Evolutionary conservation across 495 filamentous ascomycete species (phyloP).

Genomic region (Collariella sp.): DNA sequence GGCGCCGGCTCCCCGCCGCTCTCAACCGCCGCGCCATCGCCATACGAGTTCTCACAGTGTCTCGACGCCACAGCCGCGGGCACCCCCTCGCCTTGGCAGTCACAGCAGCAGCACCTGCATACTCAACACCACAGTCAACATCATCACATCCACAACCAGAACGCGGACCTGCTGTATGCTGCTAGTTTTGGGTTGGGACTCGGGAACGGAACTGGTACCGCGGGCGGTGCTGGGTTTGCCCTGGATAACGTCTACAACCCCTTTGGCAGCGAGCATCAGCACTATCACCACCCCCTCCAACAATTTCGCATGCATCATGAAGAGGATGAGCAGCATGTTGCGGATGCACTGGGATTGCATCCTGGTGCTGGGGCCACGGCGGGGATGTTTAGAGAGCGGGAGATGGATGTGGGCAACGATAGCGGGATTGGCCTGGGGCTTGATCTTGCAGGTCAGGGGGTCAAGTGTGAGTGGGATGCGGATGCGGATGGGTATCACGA

Average conservation of each 20-base stretch:
- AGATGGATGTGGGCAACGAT: not conserved
- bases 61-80: not conserved
- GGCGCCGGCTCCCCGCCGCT: constrained; percentile 8
- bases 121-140: not conserved
- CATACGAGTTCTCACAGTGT: constrained; percentile 4
- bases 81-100: constrained; percentile 1
- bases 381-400: constrained; percentile 2
- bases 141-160: constrained; percentile 5
- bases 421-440: not conserved
- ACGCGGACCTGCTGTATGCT: not conserved
- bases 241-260: constrained; percentile 18
- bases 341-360: constrained; percentile 1
- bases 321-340: constrained; percentile 10
- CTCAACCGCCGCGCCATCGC: not conserved
- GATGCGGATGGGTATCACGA: constrained; percentile 5
- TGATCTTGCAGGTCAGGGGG: not conserved
- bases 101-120: not conserved
- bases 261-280: constrained; percentile 21
- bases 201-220: not conserved
- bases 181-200: not conserved
- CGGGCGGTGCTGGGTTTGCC: constrained; percentile 10
- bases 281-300: constrained; percentile 23
- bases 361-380: not conserved
- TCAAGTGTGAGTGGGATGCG: constrained; percentile 34
- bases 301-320: constrained; percentile 27